These are phyloP conservation scores for Striga asiatica DNA, from an alignment of 257 asterid species.

Conservation along the genomic window DNA sequence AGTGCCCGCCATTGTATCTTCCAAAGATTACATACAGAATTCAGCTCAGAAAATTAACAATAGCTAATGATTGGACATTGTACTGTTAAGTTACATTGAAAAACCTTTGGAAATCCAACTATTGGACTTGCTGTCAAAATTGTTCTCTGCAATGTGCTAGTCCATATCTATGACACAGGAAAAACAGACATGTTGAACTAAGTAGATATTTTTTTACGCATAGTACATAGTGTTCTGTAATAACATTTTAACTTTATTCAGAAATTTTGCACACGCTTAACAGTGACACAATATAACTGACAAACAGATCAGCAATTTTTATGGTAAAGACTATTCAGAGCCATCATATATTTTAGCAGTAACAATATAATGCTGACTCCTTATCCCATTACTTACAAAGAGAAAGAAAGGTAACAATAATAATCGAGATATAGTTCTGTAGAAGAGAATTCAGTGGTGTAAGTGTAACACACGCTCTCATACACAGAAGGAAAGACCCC, in stretches of 20 bases:
- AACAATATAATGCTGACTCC: slow-evolving; percentile 1
- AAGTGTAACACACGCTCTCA: background rate
- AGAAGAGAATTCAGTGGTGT: background rate
- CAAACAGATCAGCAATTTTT: background rate
- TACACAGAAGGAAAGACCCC: too few relatives aligned
- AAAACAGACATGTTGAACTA: slow-evolving; percentile 17
- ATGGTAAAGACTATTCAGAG: background rate
- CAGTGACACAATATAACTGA: background rate
- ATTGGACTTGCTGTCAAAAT: slow-evolving; percentile 77
- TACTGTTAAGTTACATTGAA: slow-evolving; percentile 7
- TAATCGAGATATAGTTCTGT: background rate
- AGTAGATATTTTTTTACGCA: slow-evolving; percentile 10
- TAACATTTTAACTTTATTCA: background rate
- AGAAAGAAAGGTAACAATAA: background rate
- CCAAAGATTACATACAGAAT: slow-evolving; percentile 14
- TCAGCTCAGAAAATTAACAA: slow-evolving; percentile 14
- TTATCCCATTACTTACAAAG: background rate
- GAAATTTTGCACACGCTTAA: slow-evolving; percentile 4
- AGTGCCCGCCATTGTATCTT: slow-evolving; percentile 99
- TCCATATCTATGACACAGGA: slow-evolving; percentile 76
- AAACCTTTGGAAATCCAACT: slow-evolving; percentile 92
- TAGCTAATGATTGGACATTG: slow-evolving; percentile 4
- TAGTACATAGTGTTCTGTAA: background rate
- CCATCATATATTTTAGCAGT: background rate
- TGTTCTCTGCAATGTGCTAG: slow-evolving; percentile 98